Conservation (phyloP, 768 basidiomycete genomes). For the Boletus pseudo-olivaceus region DNA sequence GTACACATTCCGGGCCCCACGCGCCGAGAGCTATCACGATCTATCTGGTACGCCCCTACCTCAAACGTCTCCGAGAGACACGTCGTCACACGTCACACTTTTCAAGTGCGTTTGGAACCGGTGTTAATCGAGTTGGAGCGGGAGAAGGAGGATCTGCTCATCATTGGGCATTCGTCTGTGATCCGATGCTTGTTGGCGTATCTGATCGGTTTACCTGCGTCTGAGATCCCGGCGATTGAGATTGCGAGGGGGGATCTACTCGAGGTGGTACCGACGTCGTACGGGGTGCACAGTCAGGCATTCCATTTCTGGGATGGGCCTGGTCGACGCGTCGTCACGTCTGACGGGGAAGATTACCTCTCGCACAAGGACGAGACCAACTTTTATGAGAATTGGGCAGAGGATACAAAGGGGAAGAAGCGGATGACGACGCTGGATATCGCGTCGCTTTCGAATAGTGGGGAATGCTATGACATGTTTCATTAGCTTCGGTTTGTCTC, state of each 20-base stretch:
- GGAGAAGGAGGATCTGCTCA: constrained; percentile 89
- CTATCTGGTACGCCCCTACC: constrained; percentile 56
- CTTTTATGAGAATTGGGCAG: constrained; percentile 88
- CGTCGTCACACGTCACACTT: background rate
- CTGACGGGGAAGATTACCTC: constrained; percentile 33
- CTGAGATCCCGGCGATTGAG: constrained; percentile 96
- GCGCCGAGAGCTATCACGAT: constrained; percentile 98
- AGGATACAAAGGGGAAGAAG: constrained; percentile 65
- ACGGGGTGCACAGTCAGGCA: constrained; percentile 86
- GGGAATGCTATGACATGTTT: constrained; percentile 8
- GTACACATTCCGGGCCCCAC: constrained; percentile 85
- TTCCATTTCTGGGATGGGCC: constrained; percentile 93
- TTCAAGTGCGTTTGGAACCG: constrained; percentile 88
- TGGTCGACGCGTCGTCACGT: constrained; percentile 48
- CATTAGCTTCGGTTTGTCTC: background rate
- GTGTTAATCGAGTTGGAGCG: constrained; percentile 91
- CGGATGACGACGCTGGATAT: constrained; percentile 32
- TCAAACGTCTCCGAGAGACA: background rate
- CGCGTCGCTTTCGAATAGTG: constrained; percentile 20
- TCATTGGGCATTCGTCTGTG: constrained; percentile 96
- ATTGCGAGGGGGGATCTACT: constrained; percentile 95
- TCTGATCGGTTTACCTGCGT: constrained; percentile 89
- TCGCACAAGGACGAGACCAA: constrained; percentile 60
- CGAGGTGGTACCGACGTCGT: constrained; percentile 85
- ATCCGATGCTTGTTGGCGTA: constrained; percentile 94